These are phyloP conservation scores for Pseudogymnoascus destructans DNA, from an alignment of 2,329 filamentous ascomycete species.

Conservation along the genomic window DNA sequence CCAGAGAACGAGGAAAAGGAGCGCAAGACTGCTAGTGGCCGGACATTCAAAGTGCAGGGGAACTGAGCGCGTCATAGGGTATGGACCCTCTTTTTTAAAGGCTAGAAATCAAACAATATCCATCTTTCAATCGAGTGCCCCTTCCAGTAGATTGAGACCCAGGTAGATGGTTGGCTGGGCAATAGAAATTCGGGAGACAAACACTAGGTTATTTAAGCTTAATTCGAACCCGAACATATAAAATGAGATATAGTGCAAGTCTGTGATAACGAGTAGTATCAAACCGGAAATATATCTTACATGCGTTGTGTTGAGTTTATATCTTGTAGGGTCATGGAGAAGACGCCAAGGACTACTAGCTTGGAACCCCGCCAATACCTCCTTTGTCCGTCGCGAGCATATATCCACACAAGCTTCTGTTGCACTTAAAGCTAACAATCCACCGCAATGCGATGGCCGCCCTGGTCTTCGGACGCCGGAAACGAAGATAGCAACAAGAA, in stretches of 20 bases:
- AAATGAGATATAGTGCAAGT: not conserved
- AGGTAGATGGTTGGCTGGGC: not conserved
- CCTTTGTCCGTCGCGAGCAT: not conserved
- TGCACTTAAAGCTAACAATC: not conserved
- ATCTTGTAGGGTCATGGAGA: not conserved
- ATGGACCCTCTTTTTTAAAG: not conserved
- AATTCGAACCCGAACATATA: not conserved
- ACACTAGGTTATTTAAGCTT: not conserved
- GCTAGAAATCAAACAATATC: conserved; percentile 6
- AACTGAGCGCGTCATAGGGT: conserved; percentile 13
- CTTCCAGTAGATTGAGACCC: not conserved
- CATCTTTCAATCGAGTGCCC: not conserved
- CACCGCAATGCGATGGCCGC: conserved; percentile 35
- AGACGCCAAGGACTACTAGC: not conserved
- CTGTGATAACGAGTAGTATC: not conserved
- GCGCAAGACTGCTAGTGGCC: conserved; percentile 91
- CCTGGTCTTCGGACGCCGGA: conserved; percentile 29
- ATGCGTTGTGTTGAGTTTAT: not conserved
- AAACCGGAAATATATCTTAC: not conserved
- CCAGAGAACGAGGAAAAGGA: conserved; percentile 96
- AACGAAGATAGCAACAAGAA: conserved; percentile 23
- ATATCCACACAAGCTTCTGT: conserved; percentile 5
- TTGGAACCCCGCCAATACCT: conserved; percentile 6
- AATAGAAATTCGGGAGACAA: not conserved
- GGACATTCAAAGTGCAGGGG: conserved; percentile 56